These are phyloP conservation scores for Wilcoxina mikolae DNA, from an alignment of 495 filamentous ascomycete species.

Conservation along the genomic window DNA sequence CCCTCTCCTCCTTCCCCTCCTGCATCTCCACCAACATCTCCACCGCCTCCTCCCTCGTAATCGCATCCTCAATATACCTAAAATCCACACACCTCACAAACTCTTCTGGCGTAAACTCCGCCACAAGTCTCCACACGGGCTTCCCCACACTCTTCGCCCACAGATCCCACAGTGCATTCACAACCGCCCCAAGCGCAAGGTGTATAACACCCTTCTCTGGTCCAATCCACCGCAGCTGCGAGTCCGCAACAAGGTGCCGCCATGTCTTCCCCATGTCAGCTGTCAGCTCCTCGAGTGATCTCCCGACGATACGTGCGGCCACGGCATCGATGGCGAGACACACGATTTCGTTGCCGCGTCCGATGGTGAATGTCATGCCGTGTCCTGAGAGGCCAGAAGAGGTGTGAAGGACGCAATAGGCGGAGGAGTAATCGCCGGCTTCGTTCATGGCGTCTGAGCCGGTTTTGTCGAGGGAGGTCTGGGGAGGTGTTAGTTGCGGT, in stretches of 20 bases:
- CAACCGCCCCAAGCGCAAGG: conserved; percentile 73
- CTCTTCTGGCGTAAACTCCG: conserved; percentile 77
- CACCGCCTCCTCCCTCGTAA: conserved; percentile 73
- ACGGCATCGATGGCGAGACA: conserved; percentile 69
- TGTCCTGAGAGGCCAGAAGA: conserved; percentile 60
- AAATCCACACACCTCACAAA: conserved; percentile 82
- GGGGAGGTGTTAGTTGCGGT: not conserved
- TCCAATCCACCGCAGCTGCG: conserved; percentile 85
- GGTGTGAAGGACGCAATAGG: conserved; percentile 83
- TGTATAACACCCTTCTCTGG: conserved; percentile 94
- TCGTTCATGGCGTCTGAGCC: conserved; percentile 97
- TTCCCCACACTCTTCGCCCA: conserved; percentile 78
- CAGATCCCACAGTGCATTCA: conserved; percentile 91
- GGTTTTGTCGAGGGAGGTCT: conserved; percentile 87
- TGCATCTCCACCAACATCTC: conserved; percentile 49
- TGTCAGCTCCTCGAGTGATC: conserved; percentile 60
- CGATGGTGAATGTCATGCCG: conserved; percentile 96
- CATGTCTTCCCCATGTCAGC: conserved; percentile 77
- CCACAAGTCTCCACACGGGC: conserved; percentile 80
- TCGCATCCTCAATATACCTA: conserved; percentile 83
- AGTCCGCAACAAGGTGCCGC: conserved; percentile 80
- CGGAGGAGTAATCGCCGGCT: conserved; percentile 80
- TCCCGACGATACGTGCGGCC: conserved; percentile 53
- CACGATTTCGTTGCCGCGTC: conserved; percentile 88
- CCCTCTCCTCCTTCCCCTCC: conserved; percentile 47